phyloP scores from a whole-genome alignment of 2,329 filamentous ascomycete genomes.

The Neonectria ditissima region DNA sequence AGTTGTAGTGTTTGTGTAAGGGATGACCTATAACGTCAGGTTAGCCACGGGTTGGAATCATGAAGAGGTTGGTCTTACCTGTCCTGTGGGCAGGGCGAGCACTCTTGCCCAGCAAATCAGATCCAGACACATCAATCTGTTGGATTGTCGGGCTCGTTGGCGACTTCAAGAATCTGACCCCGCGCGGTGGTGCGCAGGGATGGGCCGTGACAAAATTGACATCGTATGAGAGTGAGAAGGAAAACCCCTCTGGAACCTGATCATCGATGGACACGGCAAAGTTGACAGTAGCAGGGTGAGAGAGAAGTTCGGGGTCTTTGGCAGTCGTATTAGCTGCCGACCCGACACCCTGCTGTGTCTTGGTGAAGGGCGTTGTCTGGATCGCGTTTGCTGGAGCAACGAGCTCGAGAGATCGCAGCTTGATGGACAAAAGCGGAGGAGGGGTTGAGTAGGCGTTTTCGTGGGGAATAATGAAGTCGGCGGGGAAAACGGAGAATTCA shows the following conservation, averaged over 20 bases:
- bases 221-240: constrained; percentile 65
- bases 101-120: constrained; percentile 56
- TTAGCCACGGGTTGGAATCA: constrained; percentile 25
- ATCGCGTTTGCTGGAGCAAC: constrained; percentile 57
- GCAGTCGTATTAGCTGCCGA: constrained; percentile 37
- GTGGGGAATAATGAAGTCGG: constrained; percentile 72
- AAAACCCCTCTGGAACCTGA: constrained; percentile 55
- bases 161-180: constrained; percentile 69
- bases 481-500: constrained; percentile 65
- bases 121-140: constrained; percentile 65
- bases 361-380: constrained; percentile 58
- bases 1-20: constrained; percentile 72
- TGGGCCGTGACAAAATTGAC: constrained; percentile 75
- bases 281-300: constrained; percentile 51
- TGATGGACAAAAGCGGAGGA: constrained; percentile 61
- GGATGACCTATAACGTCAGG: constrained; percentile 63
- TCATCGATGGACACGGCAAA: constrained; percentile 55
- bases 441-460: constrained; percentile 65
- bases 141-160: constrained; percentile 70
- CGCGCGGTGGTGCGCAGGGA: constrained; percentile 69
- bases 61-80: constrained; percentile 50
- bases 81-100: constrained; percentile 61
- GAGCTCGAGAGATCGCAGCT: constrained; percentile 64
- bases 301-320: constrained; percentile 49
- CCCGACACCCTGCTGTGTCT: constrained; percentile 29